These are phyloP conservation scores for Diaporthe batatas DNA, from an alignment of 2,329 filamentous ascomycete genomes.

Conservation along the genomic window DNA sequence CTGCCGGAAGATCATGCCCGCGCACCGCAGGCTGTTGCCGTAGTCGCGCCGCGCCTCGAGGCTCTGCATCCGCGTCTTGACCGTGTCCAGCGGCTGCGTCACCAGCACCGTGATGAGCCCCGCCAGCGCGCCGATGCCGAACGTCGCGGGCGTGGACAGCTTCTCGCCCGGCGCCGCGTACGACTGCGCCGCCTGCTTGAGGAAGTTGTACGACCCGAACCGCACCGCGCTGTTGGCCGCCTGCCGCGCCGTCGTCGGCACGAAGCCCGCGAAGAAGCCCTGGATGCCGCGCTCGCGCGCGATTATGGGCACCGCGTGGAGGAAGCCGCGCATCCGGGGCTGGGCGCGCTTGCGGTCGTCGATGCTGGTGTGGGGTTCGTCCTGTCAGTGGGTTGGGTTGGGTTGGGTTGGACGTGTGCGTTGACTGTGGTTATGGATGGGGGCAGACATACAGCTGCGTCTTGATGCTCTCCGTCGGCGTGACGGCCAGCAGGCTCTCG, in stretches of 20 bases:
- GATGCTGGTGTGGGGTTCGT: slow-evolving; percentile 70
- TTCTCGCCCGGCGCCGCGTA: slow-evolving; percentile 97
- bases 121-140: slow-evolving; percentile 89
- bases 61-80: slow-evolving; percentile 99
- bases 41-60: slow-evolving; percentile 86
- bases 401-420: no score
- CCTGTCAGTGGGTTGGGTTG: no score
- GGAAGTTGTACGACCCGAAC: slow-evolving; percentile 90
- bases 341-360: slow-evolving; percentile 91
- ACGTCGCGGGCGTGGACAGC: slow-evolving; percentile 87
- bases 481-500: slow-evolving; percentile 92
- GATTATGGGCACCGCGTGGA: slow-evolving; percentile 91
- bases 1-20: slow-evolving; percentile 84
- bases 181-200: slow-evolving; percentile 91
- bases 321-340: slow-evolving; percentile 90
- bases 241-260: slow-evolving; percentile 93
- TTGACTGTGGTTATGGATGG: no score
- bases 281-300: slow-evolving; percentile 87
- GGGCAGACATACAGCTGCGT: slow-evolving; percentile 86
- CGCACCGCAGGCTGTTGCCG: slow-evolving; percentile 89
- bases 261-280: slow-evolving; percentile 97
- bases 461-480: slow-evolving; percentile 98
- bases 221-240: slow-evolving; percentile 93
- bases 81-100: slow-evolving; percentile 84
- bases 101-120: slow-evolving; percentile 91